A percentile compares a stretch with the other conserved stretches of the same genome.
Conservation (phyloP, 257 asterid species). For the Capsicum chinense region DNA sequence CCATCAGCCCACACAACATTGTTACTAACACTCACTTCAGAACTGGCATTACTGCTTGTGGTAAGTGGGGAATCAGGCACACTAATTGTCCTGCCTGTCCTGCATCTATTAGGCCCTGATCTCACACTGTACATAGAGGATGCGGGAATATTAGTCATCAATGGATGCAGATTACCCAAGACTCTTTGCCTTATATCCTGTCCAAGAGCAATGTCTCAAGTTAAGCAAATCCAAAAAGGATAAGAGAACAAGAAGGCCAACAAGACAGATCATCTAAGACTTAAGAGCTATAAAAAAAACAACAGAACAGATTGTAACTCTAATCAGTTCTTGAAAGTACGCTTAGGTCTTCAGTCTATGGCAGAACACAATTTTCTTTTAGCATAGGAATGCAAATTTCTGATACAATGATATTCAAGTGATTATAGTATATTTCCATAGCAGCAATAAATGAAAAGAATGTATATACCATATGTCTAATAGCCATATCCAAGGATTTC, state of each 20-base stretch:
- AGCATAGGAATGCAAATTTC: constrained; percentile 36
- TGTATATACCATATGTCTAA: constrained; percentile 87
- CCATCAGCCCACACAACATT: constrained; percentile 63
- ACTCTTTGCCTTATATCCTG: constrained; percentile 91
- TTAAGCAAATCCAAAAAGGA: constrained; percentile 5
- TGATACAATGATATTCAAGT: neutral
- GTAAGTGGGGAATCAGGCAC: constrained; percentile 92
- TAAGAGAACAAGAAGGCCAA: constrained; percentile 11
- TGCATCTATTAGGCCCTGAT: constrained; percentile 71
- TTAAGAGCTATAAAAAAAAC: neutral
- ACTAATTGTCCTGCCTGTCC: constrained; percentile 62
- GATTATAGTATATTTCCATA: neutral
- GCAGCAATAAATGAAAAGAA: constrained; percentile 22
- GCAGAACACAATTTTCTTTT: neutral
- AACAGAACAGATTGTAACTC: constrained; percentile 19
- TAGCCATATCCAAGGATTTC: constrained; percentile 99
- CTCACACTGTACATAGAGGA: constrained; percentile 97
- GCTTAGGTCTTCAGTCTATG: neutral
- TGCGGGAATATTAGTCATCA: constrained; percentile 88
- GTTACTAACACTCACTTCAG: constrained; percentile 84
- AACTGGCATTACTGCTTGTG: constrained; percentile 94
- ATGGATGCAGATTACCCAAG: constrained; percentile 81
- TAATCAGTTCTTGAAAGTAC: constrained; percentile 59
- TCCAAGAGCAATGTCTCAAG: constrained; percentile 28
- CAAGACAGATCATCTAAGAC: constrained; percentile 28